phyloP scores from a whole-genome alignment of 257 asterid genomes.

The Solanum pennellii region DNA sequence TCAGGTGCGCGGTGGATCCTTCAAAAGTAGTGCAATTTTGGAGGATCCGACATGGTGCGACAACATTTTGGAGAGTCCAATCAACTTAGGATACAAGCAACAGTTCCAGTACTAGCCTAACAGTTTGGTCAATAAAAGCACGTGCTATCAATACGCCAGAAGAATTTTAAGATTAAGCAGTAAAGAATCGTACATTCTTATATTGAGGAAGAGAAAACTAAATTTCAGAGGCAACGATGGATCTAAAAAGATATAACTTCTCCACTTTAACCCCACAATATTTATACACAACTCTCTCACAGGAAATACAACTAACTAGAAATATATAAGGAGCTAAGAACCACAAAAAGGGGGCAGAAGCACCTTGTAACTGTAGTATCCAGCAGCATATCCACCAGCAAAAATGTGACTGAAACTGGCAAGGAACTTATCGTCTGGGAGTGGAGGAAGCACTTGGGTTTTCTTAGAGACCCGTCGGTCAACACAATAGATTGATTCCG shows the following conservation, averaged over 20 bases:
- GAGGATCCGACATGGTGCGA: background rate
- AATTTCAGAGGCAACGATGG: background rate
- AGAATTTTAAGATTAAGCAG: background rate
- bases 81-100: background rate
- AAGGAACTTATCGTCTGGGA: constrained; percentile 82
- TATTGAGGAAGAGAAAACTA: background rate
- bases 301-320: background rate
- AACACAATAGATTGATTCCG: constrained; percentile 74
- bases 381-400: constrained; percentile 98
- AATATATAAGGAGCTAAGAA: background rate
- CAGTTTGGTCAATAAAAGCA: background rate
- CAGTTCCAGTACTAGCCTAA: background rate
- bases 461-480: constrained; percentile 61
- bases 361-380: constrained; percentile 99
- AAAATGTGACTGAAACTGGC: constrained; percentile 88
- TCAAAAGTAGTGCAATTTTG: background rate
- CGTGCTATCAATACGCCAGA: background rate
- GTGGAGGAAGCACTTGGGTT: constrained; percentile 82
- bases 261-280: background rate
- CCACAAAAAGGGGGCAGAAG: background rate
- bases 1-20: background rate
- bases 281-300: background rate
- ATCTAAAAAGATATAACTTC: background rate
- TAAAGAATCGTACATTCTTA: background rate
- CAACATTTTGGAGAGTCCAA: background rate